These are phyloP conservation scores for Lasiodiplodia citricola DNA, from an alignment of 2,329 filamentous ascomycete genomes.

Conservation along the genomic window DNA sequence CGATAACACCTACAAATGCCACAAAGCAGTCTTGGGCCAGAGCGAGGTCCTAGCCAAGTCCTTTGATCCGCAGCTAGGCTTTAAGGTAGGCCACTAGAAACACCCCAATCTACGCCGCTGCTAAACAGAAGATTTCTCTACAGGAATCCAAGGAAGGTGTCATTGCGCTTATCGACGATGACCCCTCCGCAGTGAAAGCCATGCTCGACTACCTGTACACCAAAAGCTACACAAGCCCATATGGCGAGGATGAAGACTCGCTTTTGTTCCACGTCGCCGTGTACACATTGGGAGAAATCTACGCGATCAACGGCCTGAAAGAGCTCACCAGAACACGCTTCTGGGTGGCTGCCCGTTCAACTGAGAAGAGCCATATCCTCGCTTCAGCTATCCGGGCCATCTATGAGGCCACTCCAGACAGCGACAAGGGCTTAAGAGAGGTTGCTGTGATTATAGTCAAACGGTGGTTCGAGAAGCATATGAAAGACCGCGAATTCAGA, in stretches of 20 bases:
- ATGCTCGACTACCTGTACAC: not conserved
- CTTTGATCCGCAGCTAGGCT: not conserved
- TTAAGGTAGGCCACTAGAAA: not conserved
- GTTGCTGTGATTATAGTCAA: not conserved
- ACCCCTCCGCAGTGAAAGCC: not conserved
- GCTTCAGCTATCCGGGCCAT: not conserved
- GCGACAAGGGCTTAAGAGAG: not conserved
- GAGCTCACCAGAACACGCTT: not conserved
- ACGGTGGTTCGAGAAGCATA: no score
- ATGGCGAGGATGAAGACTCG: no score
- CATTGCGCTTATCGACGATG: no score
- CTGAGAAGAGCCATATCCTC: not conserved
- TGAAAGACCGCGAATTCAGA: not conserved
- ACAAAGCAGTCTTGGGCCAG: not conserved
- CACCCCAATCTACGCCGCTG: not conserved
- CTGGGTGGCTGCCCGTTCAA: rapidly evolving
- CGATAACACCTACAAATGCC: not conserved
- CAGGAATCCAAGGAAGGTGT: not conserved
- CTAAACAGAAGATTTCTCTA: not conserved
- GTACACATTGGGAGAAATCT: constrained; percentile 1
- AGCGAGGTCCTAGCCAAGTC: not conserved
- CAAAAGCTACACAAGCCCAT: not conserved
- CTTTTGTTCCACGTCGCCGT: not conserved
- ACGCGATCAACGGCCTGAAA: not conserved
- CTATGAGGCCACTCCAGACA: not conserved